phyloP scores from a whole-genome alignment of 192 early-diverging fungal genomes.

The Chytriomyces hyalinus region DNA sequence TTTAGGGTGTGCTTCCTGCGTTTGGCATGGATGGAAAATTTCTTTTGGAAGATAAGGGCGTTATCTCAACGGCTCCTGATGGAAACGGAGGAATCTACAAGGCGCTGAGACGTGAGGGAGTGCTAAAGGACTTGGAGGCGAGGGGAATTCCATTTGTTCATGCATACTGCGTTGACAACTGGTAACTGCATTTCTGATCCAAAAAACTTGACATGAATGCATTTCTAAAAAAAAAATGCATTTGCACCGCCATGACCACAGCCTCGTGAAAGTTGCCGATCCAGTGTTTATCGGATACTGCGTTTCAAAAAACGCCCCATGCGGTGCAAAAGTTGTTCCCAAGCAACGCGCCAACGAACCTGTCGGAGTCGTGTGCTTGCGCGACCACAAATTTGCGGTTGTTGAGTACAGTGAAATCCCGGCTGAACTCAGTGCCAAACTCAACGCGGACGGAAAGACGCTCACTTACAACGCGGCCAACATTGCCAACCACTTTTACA shows the following conservation, averaged over 20 bases:
- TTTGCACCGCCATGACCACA: not conserved
- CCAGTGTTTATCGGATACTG: conserved; percentile 96
- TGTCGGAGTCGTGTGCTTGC: conserved; percentile 93
- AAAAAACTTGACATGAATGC: not conserved
- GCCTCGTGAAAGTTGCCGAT: conserved; percentile 91
- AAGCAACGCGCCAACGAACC: conserved; percentile 86
- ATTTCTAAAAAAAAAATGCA: conserved; percentile 4
- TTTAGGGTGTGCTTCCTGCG: conserved; percentile 81
- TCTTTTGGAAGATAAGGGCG: conserved; percentile 79
- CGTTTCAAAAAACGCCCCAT: conserved; percentile 84
- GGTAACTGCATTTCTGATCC: conserved; percentile 39
- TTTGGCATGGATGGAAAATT: conserved; percentile 93
- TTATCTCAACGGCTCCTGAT: conserved; percentile 65
- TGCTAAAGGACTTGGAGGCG: conserved; percentile 76
- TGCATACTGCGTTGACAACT: conserved; percentile 98
- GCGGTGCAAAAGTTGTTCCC: conserved; percentile 93
- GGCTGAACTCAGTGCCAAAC: conserved; percentile 68
- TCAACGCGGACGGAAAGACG: conserved; percentile 66
- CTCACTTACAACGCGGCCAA: conserved; percentile 92
- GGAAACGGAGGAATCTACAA: conserved; percentile 94
- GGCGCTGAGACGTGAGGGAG: conserved; percentile 82
- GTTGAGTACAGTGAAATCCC: conserved; percentile 98
- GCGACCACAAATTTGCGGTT: conserved; percentile 81
- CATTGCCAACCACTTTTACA: conserved; percentile 99
- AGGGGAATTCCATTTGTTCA: conserved; percentile 90